Percentiles rank a stretch among this genome's conserved stretches.
Conservation (phyloP, 352 stramenopile species). For the Globisporangium paddicum region DNA sequence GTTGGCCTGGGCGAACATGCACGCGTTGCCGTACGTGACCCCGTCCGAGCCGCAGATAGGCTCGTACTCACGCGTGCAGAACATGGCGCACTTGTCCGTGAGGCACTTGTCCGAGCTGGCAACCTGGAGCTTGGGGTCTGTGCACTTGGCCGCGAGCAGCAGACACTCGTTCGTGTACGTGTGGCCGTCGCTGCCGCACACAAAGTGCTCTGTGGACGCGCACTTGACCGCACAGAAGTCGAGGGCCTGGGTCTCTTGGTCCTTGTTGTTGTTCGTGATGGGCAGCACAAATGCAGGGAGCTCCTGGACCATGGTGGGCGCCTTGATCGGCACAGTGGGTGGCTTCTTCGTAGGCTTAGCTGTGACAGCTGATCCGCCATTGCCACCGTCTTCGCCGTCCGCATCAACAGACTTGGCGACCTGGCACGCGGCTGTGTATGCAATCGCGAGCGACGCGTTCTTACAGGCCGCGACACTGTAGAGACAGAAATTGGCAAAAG, state of each 20-base stretch:
- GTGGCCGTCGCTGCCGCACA: not conserved
- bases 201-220: not conserved
- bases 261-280: not conserved
- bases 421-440: constrained; percentile 19
- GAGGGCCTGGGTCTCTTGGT: not conserved
- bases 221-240: constrained; percentile 1
- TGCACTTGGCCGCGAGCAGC: not conserved
- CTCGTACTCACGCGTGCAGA: constrained; percentile 24
- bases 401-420: constrained; percentile 6
- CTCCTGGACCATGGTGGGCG: not conserved
- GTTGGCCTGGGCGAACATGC: constrained; percentile 19
- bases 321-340: not conserved
- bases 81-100: constrained; percentile 8
- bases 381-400: not conserved
- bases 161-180: constrained; percentile 5
- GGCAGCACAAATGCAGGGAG: not conserved
- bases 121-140: not conserved
- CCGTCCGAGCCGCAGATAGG: constrained; percentile 31
- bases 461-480: constrained; percentile 23
- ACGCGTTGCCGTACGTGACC: constrained; percentile 24
- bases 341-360: not conserved
- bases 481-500: constrained; percentile 24
- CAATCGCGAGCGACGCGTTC: constrained; percentile 20
- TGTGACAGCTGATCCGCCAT: not conserved
- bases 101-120: not conserved